Evolutionary conservation across 1,284 basidiomycete genomes (phyloP).

Genomic region (Anthracocystis walkeri): DNA sequence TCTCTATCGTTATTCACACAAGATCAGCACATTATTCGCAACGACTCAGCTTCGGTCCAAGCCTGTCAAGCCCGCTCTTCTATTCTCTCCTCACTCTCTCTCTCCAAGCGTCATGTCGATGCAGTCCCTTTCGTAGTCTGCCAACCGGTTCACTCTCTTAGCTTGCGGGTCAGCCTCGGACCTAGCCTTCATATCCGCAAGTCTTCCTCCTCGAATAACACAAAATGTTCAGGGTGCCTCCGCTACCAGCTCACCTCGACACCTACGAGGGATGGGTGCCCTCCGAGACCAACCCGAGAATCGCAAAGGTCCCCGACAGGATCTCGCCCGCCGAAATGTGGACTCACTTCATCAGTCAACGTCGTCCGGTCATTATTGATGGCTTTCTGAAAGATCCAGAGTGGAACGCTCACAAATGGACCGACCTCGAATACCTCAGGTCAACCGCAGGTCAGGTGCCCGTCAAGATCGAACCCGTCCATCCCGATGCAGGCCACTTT

Average conservation of each 20-base stretch:
- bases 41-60: background rate
- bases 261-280: slow-evolving; percentile 39
- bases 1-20: no score
- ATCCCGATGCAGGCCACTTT: slow-evolving; percentile 56
- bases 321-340: slow-evolving; percentile 58
- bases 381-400: slow-evolving; percentile 51
- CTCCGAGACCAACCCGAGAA: slow-evolving; percentile 14
- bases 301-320: slow-evolving; percentile 22
- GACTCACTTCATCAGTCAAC: slow-evolving; percentile 53
- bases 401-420: slow-evolving; percentile 60
- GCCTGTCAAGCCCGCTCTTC: no score
- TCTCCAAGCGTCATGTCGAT: background rate
- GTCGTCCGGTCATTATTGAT: slow-evolving; percentile 63
- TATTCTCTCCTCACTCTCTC: no score
- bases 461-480: slow-evolving; percentile 67
- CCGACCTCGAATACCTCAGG: slow-evolving; percentile 57
- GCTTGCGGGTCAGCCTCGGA: background rate
- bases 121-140: background rate
- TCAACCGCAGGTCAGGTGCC: slow-evolving; percentile 47
- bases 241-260: slow-evolving; percentile 37
- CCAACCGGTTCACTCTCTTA: background rate
- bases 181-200: no score
- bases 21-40: no score
- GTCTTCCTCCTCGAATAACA: no score
- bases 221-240: slow-evolving; percentile 34